phyloP scores from a whole-genome alignment of 1,284 basidiomycete species.

The Ceratobasidium sp. region DNA sequence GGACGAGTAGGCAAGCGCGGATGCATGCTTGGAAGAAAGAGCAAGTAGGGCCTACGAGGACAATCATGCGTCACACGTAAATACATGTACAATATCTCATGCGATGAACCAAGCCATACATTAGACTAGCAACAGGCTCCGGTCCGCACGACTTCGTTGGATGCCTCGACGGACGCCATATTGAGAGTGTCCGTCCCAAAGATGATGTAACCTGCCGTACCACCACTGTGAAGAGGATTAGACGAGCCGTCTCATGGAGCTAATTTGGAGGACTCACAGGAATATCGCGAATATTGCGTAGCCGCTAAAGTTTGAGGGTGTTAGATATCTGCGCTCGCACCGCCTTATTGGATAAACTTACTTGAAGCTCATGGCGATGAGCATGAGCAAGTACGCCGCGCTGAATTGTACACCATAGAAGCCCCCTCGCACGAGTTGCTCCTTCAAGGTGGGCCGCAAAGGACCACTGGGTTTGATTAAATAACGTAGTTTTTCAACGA shows the following conservation, averaged over 20 bases:
- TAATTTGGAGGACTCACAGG: background rate
- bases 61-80: background rate
- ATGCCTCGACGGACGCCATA: background rate
- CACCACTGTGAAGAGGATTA: background rate
- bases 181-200: constrained; percentile 35
- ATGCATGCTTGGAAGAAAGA: too few relatives aligned
- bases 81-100: background rate
- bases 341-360: background rate
- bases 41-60: too few relatives aligned
- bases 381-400: constrained; percentile 41
- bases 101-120: background rate
- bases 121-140: constrained; percentile 18
- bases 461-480: background rate
- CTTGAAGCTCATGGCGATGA: constrained; percentile 44
- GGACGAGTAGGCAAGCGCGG: too few relatives aligned
- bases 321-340: too few relatives aligned
- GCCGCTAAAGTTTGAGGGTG: constrained; percentile 1
- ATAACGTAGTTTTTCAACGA: too few relatives aligned
- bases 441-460: constrained; percentile 4
- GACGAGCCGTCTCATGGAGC: background rate
- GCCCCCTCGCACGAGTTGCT: constrained; percentile 35
- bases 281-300: constrained; percentile 39
- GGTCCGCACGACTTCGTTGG: constrained; percentile 2
- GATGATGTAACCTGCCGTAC: constrained; percentile 27
- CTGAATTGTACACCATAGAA: constrained; percentile 44